Base-by-base conservation (phyloP, 202 grass and related monocot species). In the Musa balbisiana region DNA sequence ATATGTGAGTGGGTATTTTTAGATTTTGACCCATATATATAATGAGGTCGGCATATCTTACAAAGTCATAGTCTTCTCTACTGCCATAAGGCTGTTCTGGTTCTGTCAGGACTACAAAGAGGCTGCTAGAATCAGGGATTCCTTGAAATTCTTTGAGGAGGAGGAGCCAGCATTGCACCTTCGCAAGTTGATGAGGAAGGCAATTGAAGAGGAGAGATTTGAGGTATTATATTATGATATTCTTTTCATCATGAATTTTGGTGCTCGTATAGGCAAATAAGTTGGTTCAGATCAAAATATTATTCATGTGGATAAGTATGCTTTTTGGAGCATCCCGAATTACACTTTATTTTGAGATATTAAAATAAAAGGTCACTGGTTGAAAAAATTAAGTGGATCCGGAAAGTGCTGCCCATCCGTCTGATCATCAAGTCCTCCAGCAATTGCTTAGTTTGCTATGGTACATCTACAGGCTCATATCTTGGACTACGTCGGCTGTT, bases 71-170 rank as follows among this genome's bases (percentile, higher is more conserved):
- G 55, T 55, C 49, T 49, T 72, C 16, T 8, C 23, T 58, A 15
- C 12, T 62, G 50, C 10, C 54, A 54, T 50, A n/a, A 33, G 66
- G 13, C 20, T 22, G 9, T 49, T 51, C 10, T 15, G 10, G 25
- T 54, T 73, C 55, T 50, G 17, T 24, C 62, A 97, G 90, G 88
- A 97, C 87, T 97, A 97, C 63, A 89, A 97, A 80, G 90, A 97
- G 64, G 93, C 90, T 0, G 90, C 93, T 10, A 87, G 93, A 70
- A 51, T 93, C 73, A 89, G 90, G 82, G 90, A 97, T 73, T 97
- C 86, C 51, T 79, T 93, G 80, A 87, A 62, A 84, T 87, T 74
- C 12, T 91, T 97, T 17, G 93, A 93, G 83, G 90, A 93, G 23
- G 90, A 93, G 62, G 90, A 97, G 69, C 93, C 93, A 0, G 80